Evolutionary conservation across 805 yeast genomes (phyloP).

Genomic region (Hyphopichia homilentoma): DNA sequence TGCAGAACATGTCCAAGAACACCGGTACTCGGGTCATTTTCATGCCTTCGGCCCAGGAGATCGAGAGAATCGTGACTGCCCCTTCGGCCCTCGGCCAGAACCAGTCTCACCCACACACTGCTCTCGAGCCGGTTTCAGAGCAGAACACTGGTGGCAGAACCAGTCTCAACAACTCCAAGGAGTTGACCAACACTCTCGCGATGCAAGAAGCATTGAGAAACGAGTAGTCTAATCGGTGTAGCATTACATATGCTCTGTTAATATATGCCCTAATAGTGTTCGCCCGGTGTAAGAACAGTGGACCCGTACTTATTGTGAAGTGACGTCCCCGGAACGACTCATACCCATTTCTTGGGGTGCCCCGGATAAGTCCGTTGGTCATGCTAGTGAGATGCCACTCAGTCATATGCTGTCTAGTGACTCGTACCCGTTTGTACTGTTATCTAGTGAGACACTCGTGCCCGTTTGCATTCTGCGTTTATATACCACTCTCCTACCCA

Average conservation of each 20-base stretch:
- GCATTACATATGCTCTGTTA: neutral
- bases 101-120: conserved; percentile 4
- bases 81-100: conserved; percentile 5
- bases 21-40: conserved; percentile 67
- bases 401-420: too few species aligned
- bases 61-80: conserved; percentile 34
- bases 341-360: too few species aligned
- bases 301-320: too few species aligned
- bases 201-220: conserved; percentile 28
- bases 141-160: conserved; percentile 5
- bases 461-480: too few species aligned
- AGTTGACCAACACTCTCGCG: conserved; percentile 24
- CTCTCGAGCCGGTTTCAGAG: too few species aligned
- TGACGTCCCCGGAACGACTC: too few species aligned
- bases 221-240: neutral
- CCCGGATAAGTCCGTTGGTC: too few species aligned
- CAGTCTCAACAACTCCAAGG: conserved; percentile 1
- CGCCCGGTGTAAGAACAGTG: too few species aligned
- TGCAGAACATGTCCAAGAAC: conserved; percentile 65
- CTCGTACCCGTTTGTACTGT: too few species aligned
- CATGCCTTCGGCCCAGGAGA: conserved; percentile 55
- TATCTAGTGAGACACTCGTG: too few species aligned
- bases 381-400: too few species aligned
- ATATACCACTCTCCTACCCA: too few species aligned
- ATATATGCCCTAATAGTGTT: neutral